Evolutionary conservation across 2,329 filamentous ascomycete species (phyloP).

Genomic region (Laburnicola sp.): DNA sequence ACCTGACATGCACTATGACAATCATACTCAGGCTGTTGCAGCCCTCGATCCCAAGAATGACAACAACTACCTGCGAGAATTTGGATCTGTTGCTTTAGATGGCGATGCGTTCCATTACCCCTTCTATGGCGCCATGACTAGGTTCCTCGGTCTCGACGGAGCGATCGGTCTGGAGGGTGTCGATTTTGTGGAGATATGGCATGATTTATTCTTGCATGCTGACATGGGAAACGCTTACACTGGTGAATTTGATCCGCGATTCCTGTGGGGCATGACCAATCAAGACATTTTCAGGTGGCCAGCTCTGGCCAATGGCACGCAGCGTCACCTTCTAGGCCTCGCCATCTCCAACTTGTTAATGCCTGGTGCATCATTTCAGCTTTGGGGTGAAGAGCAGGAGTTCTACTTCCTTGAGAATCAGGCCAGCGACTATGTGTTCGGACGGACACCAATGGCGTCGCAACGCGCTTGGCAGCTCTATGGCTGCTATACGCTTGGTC

Average conservation of each 20-base stretch:
- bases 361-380: slow-evolving; percentile 62
- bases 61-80: slow-evolving; percentile 56
- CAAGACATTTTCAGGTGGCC: slow-evolving; percentile 70
- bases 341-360: slow-evolving; percentile 63
- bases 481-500: slow-evolving; percentile 63
- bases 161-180: slow-evolving; percentile 26
- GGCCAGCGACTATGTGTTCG: slow-evolving; percentile 66
- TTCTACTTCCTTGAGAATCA: slow-evolving; percentile 67
- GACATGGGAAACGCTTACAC: slow-evolving; percentile 64
- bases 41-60: slow-evolving; percentile 52
- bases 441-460: slow-evolving; percentile 64
- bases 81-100: slow-evolving; percentile 59
- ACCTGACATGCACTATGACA: slow-evolving; percentile 47
- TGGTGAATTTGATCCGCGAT: slow-evolving; percentile 64
- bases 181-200: slow-evolving; percentile 59
- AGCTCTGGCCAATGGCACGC: slow-evolving; percentile 59
- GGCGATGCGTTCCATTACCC: slow-evolving; percentile 66
- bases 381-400: slow-evolving; percentile 69
- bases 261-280: slow-evolving; percentile 67
- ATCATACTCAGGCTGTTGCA: slow-evolving; percentile 50
- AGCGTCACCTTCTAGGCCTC: slow-evolving; percentile 60
- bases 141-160: slow-evolving; percentile 64
- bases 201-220: slow-evolving; percentile 60
- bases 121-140: slow-evolving; percentile 63
- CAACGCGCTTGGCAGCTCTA: slow-evolving; percentile 66